A percentile compares a stretch with the other conserved stretches of the same genome.
Conservation (phyloP, 163 green algal genomes). For the Scenedesmus sp. region DNA sequence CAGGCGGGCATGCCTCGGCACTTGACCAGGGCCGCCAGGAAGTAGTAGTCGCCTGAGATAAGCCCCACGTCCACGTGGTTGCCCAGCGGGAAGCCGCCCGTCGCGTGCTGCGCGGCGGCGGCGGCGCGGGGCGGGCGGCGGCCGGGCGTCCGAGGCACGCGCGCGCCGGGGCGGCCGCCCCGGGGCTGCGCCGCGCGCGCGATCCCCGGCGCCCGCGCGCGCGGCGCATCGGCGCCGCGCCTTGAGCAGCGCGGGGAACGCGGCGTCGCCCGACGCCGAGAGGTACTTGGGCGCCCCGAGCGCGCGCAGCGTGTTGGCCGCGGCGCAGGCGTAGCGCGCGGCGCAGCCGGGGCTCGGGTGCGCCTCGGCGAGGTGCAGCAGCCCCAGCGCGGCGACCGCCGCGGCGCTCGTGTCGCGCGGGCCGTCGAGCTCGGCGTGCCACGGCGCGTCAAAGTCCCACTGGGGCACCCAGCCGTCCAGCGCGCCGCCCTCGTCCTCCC, state of each 20-base stretch:
- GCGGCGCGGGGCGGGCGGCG: too few species aligned
- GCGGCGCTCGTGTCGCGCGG: constrained; percentile 37
- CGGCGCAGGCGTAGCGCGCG: constrained; percentile 24
- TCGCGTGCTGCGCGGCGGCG: constrained; percentile 17
- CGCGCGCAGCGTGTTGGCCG: constrained; percentile 3
- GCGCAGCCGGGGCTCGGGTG: not conserved
- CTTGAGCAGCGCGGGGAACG: constrained; percentile 16
- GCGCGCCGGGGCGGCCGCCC: too few species aligned
- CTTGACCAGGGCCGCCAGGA: constrained; percentile 13
- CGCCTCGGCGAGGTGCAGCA: constrained; percentile 34
- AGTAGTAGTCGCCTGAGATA: constrained; percentile 31
- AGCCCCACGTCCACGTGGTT: constrained; percentile 23
- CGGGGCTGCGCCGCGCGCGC: too few species aligned
- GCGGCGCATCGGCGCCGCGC: too few species aligned
- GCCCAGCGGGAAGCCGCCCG: constrained; percentile 1
- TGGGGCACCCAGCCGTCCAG: constrained; percentile 5
- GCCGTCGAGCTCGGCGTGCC: not conserved
- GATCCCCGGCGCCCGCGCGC: too few species aligned
- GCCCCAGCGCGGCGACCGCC: constrained; percentile 17
- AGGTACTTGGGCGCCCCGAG: constrained; percentile 18
- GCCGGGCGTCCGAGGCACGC: too few species aligned
- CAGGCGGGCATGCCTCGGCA: constrained; percentile 24
- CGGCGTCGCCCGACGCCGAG: not conserved
- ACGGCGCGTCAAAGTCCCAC: constrained; percentile 38
- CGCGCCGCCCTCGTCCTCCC: too few species aligned